Conservation (phyloP, 2,329 filamentous ascomycete genomes). For the Ceratocystis harringtonii region DNA sequence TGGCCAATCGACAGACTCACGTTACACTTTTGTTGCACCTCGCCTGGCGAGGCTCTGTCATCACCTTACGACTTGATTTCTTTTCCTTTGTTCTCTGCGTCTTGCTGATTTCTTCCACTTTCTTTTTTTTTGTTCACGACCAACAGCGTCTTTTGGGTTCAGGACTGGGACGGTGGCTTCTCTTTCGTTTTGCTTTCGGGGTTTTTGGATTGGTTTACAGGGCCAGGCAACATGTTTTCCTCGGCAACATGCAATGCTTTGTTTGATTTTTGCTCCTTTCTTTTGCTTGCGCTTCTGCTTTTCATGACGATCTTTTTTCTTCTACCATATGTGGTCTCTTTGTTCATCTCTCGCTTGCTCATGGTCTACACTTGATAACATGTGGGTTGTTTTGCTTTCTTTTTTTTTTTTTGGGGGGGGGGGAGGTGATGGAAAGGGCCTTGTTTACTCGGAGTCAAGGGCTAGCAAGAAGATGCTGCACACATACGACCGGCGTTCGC, state of each 20-base stretch:
- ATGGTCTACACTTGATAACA: not conserved
- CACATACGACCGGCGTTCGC: not conserved
- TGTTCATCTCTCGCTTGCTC: not conserved
- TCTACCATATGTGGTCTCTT: not conserved
- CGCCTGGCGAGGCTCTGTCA: not conserved
- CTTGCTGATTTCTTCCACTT: not conserved
- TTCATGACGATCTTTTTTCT: not conserved
- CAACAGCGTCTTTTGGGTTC: not conserved
- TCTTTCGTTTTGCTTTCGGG: conserved; percentile 4
- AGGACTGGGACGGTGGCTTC: conserved; percentile 2
- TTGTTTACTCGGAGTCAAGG: conserved; percentile 1
- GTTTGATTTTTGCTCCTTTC: conserved; percentile 4
- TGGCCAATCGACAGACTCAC: not conserved
- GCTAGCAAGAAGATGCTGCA: not conserved
- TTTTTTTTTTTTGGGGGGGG: not conserved
- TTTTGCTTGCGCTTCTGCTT: conserved; percentile 4
- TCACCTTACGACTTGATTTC: conserved; percentile 1
- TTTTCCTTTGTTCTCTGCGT: conserved; percentile 1
- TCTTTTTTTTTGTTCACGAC: not conserved
- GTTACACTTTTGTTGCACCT: not conserved
- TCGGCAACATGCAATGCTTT: not conserved
- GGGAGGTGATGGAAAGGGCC: not conserved
- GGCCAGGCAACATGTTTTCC: not conserved
- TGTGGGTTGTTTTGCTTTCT: not conserved
- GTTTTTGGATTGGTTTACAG: conserved; percentile 3